Evolutionary conservation across 306 rosid species (phyloP), one percentile per base, ranked within the genome.

Genomic region (Rosa chinensis): DNA sequence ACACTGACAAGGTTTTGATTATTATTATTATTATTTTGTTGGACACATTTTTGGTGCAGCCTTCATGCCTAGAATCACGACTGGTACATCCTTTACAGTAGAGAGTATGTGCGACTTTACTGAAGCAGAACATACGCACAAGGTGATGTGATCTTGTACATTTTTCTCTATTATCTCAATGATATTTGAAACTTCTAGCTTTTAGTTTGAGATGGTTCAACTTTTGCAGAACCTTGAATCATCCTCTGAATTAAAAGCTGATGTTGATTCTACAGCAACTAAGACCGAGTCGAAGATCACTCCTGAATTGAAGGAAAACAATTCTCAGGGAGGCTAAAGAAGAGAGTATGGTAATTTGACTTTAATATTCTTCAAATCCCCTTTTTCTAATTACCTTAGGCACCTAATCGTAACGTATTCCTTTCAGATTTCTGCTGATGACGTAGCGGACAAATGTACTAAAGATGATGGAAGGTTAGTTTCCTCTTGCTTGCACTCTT

Each of bases 31-130:
- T 25, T 25, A 25, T 25, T 25, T 70, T 64, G 37, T 8, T 42
- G 73, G 47, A 32, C 28, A 78, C 79, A 55, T 44, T 3, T 25
- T 59, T 75, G 37, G 55, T 88, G 85, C 97, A 96, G 99, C 99
- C 37, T 96, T 87, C 74, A 90, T 96, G 97, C 90, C 96, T 42
- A 93, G 84, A 89, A 91, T 96, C 87, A 96, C 86, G 96, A 83
- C 88, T 3, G 83, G 87, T 40, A 93, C 98, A 86, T 89, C 98
- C 43, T 77, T 93, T 82, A 87, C 81, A 9, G 89, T 89, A 7
- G 98, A 87, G 17, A 90, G 75, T 86, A 80, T 96, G 47, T 96
- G 99, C 43, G 93, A 90, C 76, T 96, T 96, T 77, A 86, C 85
- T 78, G 92, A 91, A 83, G 90, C 86, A 62, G 98, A 93, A 66